Evolutionary conservation across 306 rosid genomes (phyloP), one percentile per base, ranked within the genome.

Genomic region (Gastrolobium villosum): DNA sequence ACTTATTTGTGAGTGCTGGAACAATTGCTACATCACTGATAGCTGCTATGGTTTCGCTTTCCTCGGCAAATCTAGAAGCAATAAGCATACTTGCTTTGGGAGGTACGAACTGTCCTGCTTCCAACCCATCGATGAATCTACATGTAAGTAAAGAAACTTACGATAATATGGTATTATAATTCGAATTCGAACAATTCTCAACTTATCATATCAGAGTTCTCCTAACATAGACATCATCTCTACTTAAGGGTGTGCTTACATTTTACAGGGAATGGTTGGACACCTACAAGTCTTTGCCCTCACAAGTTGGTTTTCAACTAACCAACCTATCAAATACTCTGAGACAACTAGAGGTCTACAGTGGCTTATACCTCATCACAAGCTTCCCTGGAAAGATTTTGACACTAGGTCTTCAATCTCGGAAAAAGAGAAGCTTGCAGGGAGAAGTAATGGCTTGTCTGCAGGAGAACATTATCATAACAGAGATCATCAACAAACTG

Each of bases 211-310:
- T 32, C 28, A 30, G 20, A 64, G 61, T 48, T 74, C 20, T n/a
- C 60, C 14, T 30, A 68, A 45, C 5, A 45, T 37, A 31, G 6
- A 6, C 14, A 44, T 35, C 13, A 26, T 59, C 68, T 34, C 35
- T 11, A 65, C 31, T 41, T 5, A 28, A n/a, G 14, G 53, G 39
- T 53, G 20, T 15, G 73, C 45, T 70, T 45, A 37, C 26, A 67
- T 40, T 57, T 79, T 74, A 46, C 81, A 90, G 96, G 93, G 93
- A 70, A 67, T 90, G 89, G 39, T 88, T 57, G 91, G 96, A 60
- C 91, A 88, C 68, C 80, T 90, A 46, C 96, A 90, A 74, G 82
- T 85, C 82, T 90, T 90, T 82, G 96, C 86, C 67, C 87, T 90
- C 32, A 77, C 90, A 45, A 81, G 85, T 69, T 82, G 89, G 93